These are phyloP conservation scores for Candida qinlingensis DNA, from an alignment of 805 yeast species.

Conservation along the genomic window DNA sequence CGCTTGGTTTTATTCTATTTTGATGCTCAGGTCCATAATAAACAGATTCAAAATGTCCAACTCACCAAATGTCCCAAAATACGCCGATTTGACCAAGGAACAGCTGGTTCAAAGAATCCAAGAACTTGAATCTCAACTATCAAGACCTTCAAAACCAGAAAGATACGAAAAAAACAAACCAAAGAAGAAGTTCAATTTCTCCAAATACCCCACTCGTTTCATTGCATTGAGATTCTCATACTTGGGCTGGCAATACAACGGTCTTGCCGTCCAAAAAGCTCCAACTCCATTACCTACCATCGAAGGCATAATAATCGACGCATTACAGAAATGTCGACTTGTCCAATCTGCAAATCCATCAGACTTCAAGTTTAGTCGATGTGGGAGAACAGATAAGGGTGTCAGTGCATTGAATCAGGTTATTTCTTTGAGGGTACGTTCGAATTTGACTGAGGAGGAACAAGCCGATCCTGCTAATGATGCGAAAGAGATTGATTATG, in stretches of 20 bases:
- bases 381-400: slow-evolving; percentile 96
- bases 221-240: slow-evolving; percentile 84
- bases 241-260: slow-evolving; percentile 92
- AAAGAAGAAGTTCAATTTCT: slow-evolving; percentile 54
- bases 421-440: slow-evolving; percentile 71
- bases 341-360: slow-evolving; percentile 55
- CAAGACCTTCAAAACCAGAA: slow-evolving; percentile 1
- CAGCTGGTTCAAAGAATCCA: slow-evolving; percentile 53
- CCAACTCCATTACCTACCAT: slow-evolving; percentile 81
- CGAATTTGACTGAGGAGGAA: slow-evolving; percentile 57
- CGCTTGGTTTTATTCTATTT: neutral
- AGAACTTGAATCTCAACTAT: slow-evolving; percentile 43
- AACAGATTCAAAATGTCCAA: slow-evolving; percentile 4
- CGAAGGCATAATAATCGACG: slow-evolving; percentile 70
- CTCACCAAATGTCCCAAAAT: slow-evolving; percentile 24
- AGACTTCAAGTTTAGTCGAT: slow-evolving; percentile 73
- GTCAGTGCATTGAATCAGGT: slow-evolving; percentile 97
- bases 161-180: slow-evolving; percentile 18
- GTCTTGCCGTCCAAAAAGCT: slow-evolving; percentile 76
- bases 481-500: slow-evolving; percentile 65
- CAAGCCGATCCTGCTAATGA: slow-evolving; percentile 56
- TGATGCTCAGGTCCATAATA: neutral
- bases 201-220: slow-evolving; percentile 55
- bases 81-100: slow-evolving; percentile 58
- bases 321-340: slow-evolving; percentile 60